A percentile compares a stretch with the other conserved stretches of the same genome.
These are phyloP conservation scores for Blastobotrys arbuscula DNA, from an alignment of 1,139 yeast genomes.

Conservation along the genomic window DNA sequence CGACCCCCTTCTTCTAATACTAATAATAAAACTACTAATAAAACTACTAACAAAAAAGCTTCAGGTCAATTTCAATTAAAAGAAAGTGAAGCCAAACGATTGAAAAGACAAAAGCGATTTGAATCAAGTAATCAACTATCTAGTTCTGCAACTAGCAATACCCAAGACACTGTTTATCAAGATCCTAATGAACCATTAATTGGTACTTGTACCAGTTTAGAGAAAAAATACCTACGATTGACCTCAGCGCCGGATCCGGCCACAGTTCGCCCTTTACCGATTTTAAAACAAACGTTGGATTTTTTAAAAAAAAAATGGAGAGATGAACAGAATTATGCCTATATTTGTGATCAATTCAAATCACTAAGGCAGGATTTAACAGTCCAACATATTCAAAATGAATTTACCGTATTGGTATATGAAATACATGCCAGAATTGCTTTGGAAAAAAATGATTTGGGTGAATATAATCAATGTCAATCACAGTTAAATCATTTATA, in stretches of 20 bases:
- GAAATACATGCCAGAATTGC: conserved; percentile 88
- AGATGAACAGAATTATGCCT: conserved; percentile 55
- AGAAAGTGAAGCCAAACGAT: conserved; percentile 36
- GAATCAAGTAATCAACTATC: conserved; percentile 31
- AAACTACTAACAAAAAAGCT: background rate
- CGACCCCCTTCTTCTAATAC: background rate
- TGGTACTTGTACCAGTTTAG: conserved; percentile 62
- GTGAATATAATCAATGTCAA: conserved; percentile 94
- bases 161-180: background rate
- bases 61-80: conserved; percentile 26
- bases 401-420: conserved; percentile 72
- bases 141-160: background rate
- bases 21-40: background rate
- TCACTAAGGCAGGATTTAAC: conserved; percentile 89
- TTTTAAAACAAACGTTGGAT: conserved; percentile 55
- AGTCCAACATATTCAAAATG: conserved; percentile 81
- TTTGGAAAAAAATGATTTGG: conserved; percentile 72
- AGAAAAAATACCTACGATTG: conserved; percentile 72
- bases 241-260: conserved; percentile 92
- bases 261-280: conserved; percentile 64
- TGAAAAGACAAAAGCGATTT: conserved; percentile 49
- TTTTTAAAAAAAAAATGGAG: conserved; percentile 52
- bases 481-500: conserved; percentile 64
- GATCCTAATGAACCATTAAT: conserved; percentile 38
- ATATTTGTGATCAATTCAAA: conserved; percentile 83